phyloP scores from a whole-genome alignment of 2,329 filamentous ascomycete genomes.

The Talaromyces rugulosus region DNA sequence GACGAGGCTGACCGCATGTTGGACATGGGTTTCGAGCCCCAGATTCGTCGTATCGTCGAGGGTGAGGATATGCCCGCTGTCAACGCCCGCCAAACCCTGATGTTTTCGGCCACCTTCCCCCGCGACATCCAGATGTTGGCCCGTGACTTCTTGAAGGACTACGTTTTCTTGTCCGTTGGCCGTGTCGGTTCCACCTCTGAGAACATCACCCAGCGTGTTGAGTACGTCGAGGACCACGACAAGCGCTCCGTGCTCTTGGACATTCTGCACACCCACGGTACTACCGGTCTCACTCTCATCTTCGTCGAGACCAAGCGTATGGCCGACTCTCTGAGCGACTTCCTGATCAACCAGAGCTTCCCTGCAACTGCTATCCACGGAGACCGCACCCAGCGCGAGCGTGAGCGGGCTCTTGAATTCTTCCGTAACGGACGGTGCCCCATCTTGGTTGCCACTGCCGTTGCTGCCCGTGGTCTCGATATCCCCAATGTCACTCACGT shows the following conservation, averaged over 20 bases:
- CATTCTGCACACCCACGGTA: slow-evolving; percentile 86
- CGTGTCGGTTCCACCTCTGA: slow-evolving; percentile 99
- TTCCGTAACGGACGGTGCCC: slow-evolving; percentile 95
- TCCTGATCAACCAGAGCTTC: slow-evolving; percentile 98
- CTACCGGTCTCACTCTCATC: slow-evolving; percentile 83
- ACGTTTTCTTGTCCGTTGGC: slow-evolving; percentile 97
- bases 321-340: slow-evolving; percentile 96
- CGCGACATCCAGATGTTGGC: slow-evolving; percentile 99
- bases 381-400: slow-evolving; percentile 96
- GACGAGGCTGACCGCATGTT: slow-evolving; percentile 99
- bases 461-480: slow-evolving; percentile 86
- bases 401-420: slow-evolving; percentile 95
- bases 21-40: slow-evolving; percentile 99
- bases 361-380: slow-evolving; percentile 98
- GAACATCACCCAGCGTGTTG: slow-evolving; percentile 98
- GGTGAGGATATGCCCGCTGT: slow-evolving; percentile 94
- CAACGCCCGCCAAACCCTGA: slow-evolving; percentile 87
- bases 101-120: slow-evolving; percentile 99
- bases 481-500: slow-evolving; percentile 97
- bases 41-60: slow-evolving; percentile 97
- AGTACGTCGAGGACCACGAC: slow-evolving; percentile 94
- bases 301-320: slow-evolving; percentile 99
- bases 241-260: slow-evolving; percentile 97
- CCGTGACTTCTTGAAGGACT: slow-evolving; percentile 97
- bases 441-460: slow-evolving; percentile 93